Evolutionary conservation across 768 basidiomycete genomes (phyloP), one percentile per base, ranked within the genome.

Genomic region (Termitomyces sp.): DNA sequence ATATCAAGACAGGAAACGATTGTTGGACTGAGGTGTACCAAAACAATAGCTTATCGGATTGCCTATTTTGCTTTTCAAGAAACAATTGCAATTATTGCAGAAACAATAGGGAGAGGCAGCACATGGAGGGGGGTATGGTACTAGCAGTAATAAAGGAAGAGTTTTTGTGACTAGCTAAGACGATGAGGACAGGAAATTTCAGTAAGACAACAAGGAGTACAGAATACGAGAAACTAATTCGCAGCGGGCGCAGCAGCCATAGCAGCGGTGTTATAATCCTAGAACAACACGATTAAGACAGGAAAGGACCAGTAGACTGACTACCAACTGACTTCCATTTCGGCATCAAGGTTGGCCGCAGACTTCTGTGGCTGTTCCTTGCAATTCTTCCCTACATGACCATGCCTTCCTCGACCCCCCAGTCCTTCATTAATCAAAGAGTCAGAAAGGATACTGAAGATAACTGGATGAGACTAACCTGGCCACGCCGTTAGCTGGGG

Each of bases 311-410:
- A 39, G 5, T 2, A 16, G 39, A 1, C n/a, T n/a, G n/a, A 30
- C n/a, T 40, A 5, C 54, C 24, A 13, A 67, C 76, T 30, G 59
- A 96, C 96, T 83, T 91, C 91, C 96, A 98, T 98, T 80, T 98
- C 96, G 8, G 95, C 94, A 70, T 98, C 96, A 43, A 98, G 84
- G 69, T 95, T 93, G 33, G 92, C 96, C 4, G 79, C 92, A 22
- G 85, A 85, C 79, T 96, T 96, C 56, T 79, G 76, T 5, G 89
- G 83, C 62, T 92, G 78, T 53, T 89, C 86, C 65, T 82, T 83
- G 65, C 82, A 77, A 40, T 72, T 72, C 42, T 67, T 67, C 37
- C 71, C 72, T 57, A 73, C 74, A 62, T 80, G 76, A 39, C 75
- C 74, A 54, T 80, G 78, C 16, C 85, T 81, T 57, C 82, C 75